phyloP scores from a whole-genome alignment of 2,329 filamentous ascomycete species.

The Talaromyces verruculosus region DNA sequence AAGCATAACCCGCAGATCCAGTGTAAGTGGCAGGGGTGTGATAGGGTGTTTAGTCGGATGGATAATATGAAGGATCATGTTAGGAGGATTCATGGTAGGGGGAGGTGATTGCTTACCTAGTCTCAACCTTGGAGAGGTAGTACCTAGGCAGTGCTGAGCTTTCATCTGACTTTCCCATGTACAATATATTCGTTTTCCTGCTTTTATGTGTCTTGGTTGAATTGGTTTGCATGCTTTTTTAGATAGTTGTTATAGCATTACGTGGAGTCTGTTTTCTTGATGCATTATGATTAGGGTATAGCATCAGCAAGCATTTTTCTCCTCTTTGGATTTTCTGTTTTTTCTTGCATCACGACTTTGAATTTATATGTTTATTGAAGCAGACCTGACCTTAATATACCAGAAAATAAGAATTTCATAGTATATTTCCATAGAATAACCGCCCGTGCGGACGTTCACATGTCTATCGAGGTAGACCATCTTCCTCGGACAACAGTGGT shows the following conservation, averaged over 20 bases:
- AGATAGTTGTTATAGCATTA: background rate
- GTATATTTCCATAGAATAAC: background rate
- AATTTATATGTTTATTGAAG: background rate
- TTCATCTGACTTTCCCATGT: background rate
- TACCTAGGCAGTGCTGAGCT: background rate
- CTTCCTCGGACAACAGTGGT: slow-evolving; percentile 30
- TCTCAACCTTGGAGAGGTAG: background rate
- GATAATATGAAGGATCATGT: slow-evolving; percentile 61
- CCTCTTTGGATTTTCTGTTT: background rate
- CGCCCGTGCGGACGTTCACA: background rate
- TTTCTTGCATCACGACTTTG: background rate
- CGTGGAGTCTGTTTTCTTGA: background rate
- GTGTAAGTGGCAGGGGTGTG: slow-evolving; percentile 60
- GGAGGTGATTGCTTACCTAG: background rate
- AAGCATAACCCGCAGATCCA: slow-evolving; percentile 62
- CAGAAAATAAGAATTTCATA: background rate
- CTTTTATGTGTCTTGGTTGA: background rate
- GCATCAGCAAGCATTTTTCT: background rate
- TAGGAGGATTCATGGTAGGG: slow-evolving; percentile 40
- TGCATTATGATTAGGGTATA: background rate
- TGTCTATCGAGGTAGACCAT: slow-evolving; percentile 10
- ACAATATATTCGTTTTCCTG: background rate
- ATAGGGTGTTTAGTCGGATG: slow-evolving; percentile 59
- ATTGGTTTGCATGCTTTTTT: background rate
- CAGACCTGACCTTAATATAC: background rate